A percentile compares a stretch with the other conserved stretches of the same genome.
These are phyloP conservation scores for Lasiodiplodia citricola DNA, from an alignment of 2,329 filamentous ascomycete genomes.

Conservation along the genomic window DNA sequence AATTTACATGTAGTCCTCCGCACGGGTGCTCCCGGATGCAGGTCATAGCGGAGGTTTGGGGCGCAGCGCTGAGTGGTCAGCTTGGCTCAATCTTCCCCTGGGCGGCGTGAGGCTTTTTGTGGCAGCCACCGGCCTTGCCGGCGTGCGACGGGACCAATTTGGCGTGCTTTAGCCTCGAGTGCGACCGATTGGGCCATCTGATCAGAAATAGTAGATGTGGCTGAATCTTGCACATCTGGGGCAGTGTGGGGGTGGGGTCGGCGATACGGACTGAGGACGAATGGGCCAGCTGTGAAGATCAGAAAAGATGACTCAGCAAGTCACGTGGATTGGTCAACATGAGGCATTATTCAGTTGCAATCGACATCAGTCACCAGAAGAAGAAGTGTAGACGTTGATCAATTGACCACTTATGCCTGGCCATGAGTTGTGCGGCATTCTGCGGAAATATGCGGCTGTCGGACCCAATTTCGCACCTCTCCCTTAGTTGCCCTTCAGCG, in stretches of 20 bases:
- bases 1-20: neutral
- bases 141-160: too few species aligned
- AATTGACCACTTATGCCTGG: too few species aligned
- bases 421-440: too few species aligned
- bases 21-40: slow-evolving; percentile 22
- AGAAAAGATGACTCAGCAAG: neutral
- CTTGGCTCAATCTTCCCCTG: too few species aligned
- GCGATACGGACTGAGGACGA: neutral
- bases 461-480: too few species aligned
- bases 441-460: too few species aligned
- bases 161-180: too few species aligned
- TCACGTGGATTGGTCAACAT: neutral
- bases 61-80: neutral
- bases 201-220: neutral
- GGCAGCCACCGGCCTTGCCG: too few species aligned
- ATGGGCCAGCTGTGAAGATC: neutral
- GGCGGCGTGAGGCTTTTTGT: neutral
- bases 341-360: neutral
- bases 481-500: slow-evolving; percentile 1
- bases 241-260: neutral
- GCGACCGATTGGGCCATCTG: too few species aligned
- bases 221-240: neutral
- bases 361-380: too few species aligned
- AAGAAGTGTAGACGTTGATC: too few species aligned
- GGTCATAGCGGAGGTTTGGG: slow-evolving; percentile 11